Conservation (phyloP, 2,329 filamentous ascomycete genomes). For the Ophiostoma sp. region DNA sequence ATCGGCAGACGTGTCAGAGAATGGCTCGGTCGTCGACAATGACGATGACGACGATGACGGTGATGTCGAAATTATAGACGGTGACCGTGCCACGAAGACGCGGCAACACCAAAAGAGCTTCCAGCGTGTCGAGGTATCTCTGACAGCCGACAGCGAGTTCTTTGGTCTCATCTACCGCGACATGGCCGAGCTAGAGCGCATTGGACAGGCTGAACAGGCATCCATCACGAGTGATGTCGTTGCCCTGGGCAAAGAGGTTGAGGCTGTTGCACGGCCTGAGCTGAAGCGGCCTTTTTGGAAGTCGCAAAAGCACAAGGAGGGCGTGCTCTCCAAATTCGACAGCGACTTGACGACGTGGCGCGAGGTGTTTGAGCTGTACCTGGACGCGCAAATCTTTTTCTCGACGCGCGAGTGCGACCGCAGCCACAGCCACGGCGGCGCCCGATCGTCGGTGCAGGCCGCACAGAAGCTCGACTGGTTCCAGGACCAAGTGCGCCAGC, state of each 20-base stretch:
- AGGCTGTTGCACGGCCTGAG: slow-evolving; percentile 56
- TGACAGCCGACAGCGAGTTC: slow-evolving; percentile 73
- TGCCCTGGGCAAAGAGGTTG: slow-evolving; percentile 59
- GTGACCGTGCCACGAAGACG: neutral
- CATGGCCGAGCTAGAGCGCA: slow-evolving; percentile 60
- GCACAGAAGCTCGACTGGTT: slow-evolving; percentile 66
- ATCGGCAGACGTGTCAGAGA: slow-evolving; percentile 4
- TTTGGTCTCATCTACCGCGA: slow-evolving; percentile 70
- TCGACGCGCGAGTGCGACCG: slow-evolving; percentile 63
- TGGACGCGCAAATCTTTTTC: slow-evolving; percentile 77
- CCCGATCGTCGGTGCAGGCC: slow-evolving; percentile 60
- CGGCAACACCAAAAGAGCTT: slow-evolving; percentile 23
- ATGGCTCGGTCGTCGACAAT: slow-evolving; percentile 13
- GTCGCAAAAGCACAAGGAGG: neutral
- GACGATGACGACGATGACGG: neutral
- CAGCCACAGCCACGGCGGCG: slow-evolving; percentile 45
- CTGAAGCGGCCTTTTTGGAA: slow-evolving; percentile 28
- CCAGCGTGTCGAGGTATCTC: slow-evolving; percentile 62
- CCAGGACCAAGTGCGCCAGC: slow-evolving; percentile 58
- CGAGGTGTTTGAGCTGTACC: slow-evolving; percentile 73
- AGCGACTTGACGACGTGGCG: slow-evolving; percentile 72
- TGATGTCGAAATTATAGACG: neutral
- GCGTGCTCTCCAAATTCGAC: slow-evolving; percentile 34
- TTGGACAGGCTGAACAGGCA: slow-evolving; percentile 62
- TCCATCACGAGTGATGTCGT: slow-evolving; percentile 59